These are phyloP conservation scores for Globisporangium cederbergense DNA, from an alignment of 352 stramenopile genomes.

Conservation along the genomic window DNA sequence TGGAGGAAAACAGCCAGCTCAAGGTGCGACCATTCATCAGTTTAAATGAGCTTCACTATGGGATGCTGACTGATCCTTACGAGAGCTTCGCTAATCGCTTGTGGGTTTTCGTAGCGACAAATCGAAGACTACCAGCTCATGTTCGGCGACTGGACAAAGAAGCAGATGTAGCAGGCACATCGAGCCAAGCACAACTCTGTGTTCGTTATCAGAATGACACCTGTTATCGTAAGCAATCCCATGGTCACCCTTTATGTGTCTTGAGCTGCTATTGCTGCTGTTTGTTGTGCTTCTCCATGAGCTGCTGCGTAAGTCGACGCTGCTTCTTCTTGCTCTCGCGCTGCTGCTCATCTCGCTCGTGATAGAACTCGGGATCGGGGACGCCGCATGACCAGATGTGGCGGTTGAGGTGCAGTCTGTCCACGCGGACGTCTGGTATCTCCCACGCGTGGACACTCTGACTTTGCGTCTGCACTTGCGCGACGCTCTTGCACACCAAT, in stretches of 20 bases:
- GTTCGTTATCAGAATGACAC: slow-evolving; percentile 8
- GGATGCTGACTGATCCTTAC: neutral
- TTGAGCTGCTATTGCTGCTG: slow-evolving; percentile 13
- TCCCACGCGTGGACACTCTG: slow-evolving; percentile 37
- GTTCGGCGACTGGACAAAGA: slow-evolving; percentile 84
- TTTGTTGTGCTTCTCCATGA: slow-evolving; percentile 9
- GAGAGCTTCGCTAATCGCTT: neutral
- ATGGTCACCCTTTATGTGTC: neutral
- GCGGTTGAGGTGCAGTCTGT: slow-evolving; percentile 32
- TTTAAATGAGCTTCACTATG: neutral
- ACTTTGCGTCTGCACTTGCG: slow-evolving; percentile 25
- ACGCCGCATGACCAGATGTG: slow-evolving; percentile 44
- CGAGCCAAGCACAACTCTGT: neutral
- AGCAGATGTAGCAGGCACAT: slow-evolving; percentile 45
- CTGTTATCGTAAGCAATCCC: neutral
- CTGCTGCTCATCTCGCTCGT: slow-evolving; percentile 23
- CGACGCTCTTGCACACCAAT: slow-evolving; percentile 23
- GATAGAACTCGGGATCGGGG: slow-evolving; percentile 46
- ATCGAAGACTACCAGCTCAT: slow-evolving; percentile 76
- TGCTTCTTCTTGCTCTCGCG: slow-evolving; percentile 28
- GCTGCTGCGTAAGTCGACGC: slow-evolving; percentile 24
- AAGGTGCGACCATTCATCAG: slow-evolving; percentile 33
- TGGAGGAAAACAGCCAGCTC: slow-evolving; percentile 75
- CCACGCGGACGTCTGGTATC: slow-evolving; percentile 37
- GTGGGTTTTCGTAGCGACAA: slow-evolving; percentile 35